Conservation (phyloP, 108 stramenopile species). For the Nitzschia putrida region DNA sequence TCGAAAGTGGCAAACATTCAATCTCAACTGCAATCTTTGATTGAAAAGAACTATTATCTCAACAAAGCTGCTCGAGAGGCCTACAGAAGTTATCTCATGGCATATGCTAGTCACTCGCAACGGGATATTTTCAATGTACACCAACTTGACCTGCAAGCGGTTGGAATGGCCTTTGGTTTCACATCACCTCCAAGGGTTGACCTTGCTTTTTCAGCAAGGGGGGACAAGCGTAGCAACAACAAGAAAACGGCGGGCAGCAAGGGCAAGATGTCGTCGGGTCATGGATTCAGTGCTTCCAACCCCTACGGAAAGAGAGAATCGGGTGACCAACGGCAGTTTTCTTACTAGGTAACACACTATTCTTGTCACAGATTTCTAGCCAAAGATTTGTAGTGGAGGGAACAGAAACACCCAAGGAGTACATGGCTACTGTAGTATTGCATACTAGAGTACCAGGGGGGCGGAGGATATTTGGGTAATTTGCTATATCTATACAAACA, state of each 20-base stretch:
- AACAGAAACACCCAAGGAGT: too few species aligned
- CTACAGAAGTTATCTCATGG: slow-evolving; percentile 93
- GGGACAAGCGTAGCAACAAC: slow-evolving; percentile 61
- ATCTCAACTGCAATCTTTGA: slow-evolving; percentile 89
- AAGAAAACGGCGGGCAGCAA: slow-evolving; percentile 33
- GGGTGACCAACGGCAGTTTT: slow-evolving; percentile 91
- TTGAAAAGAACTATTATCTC: slow-evolving; percentile 99
- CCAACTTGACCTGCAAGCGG: slow-evolving; percentile 92
- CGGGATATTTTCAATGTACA: slow-evolving; percentile 98
- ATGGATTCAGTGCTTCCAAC: slow-evolving; percentile 93
- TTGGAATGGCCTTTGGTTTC: slow-evolving; percentile 96
- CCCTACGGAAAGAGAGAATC: slow-evolving; percentile 91
- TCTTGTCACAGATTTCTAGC: too few species aligned
- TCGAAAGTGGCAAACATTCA: slow-evolving; percentile 95
- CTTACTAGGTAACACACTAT: slow-evolving; percentile 52
- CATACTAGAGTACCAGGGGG: too few species aligned
- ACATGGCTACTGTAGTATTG: too few species aligned
- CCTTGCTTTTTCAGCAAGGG: slow-evolving; percentile 86
- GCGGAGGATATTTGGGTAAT: too few species aligned
- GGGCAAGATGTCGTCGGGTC: slow-evolving; percentile 60
- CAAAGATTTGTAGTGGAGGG: too few species aligned
- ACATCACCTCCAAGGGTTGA: slow-evolving; percentile 96
- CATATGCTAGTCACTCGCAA: slow-evolving; percentile 96
- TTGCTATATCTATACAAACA: too few species aligned
- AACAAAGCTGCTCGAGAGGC: slow-evolving; percentile 95